Evolutionary conservation across 2,329 filamentous ascomycete species (phyloP), one percentile per base, ranked within the genome.

Genomic region (Ceratocystis albifundus): DNA sequence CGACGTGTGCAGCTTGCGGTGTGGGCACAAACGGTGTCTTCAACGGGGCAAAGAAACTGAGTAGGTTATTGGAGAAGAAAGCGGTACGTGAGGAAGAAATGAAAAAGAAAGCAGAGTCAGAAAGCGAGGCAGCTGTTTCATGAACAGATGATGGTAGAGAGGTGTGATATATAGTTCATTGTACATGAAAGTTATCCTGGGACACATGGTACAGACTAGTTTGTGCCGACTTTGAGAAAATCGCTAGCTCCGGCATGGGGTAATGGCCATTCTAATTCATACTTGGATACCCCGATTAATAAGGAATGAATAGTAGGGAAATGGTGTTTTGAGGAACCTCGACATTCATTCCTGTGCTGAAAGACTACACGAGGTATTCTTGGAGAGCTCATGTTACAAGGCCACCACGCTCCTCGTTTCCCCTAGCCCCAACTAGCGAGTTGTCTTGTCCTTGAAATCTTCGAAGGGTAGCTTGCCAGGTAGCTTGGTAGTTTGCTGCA

Each of bases 1-100:
- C 92, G 3, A 85, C 84, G 2, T 97, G 94, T 75, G 90, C 89
- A 1, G 88, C 88, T 3, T 97, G 94, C 74, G 89, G 90, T 0
- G 80, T 86, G 0, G 89, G 90, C 4, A 97, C 92, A 0, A 87
- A 88, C 36, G 94, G 94, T 0, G 89, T 95, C 0, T 97, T 97
- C 72, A 96, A 95, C 74, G 82, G 84, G 2, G 91, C 92, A 0
- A 95, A 90, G 78, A 88, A 87, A 70, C 73, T 97, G 71, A 88
- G 88, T 74, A 89, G 88, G 74, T 74, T 97, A 70, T 75, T 97
- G 67, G 88, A 92, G 25, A 86, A 81, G 77, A 90, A 90, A 75
- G 80, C 78, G 70, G 82, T 84, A 67, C 78, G 84, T 66, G 82
- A 80, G 62, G 82, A 80, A 69, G 80, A 79, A 69, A 80, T 79